Conservation (phyloP, 768 basidiomycete species). For the Pleurotus citrinopileatus region DNA sequence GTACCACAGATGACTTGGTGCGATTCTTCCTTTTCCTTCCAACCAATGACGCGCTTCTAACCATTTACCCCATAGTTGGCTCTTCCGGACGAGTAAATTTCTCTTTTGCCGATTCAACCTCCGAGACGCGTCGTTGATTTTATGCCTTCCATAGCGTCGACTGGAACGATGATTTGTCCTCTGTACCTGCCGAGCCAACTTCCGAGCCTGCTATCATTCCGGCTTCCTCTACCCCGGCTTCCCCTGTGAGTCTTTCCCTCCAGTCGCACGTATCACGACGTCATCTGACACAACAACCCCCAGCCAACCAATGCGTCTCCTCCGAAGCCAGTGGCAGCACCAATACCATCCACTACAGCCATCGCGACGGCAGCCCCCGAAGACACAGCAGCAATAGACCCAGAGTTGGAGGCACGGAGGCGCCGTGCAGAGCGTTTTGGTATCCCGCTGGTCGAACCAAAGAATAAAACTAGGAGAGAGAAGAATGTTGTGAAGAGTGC, state of each 20-base stretch:
- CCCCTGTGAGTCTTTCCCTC: neutral
- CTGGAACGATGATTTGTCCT: constrained; percentile 34
- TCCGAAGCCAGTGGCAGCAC: neutral
- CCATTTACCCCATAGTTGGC: constrained; percentile 17
- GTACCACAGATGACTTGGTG: constrained; percentile 25
- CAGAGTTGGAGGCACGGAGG: constrained; percentile 55
- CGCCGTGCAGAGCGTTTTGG: constrained; percentile 70
- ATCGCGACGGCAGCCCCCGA: constrained; percentile 9
- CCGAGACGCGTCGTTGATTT: neutral
- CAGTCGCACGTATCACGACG: neutral
- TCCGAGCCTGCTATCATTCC: constrained; percentile 14
- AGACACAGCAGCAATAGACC: constrained; percentile 28
- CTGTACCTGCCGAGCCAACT: constrained; percentile 16
- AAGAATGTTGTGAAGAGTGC: constrained; percentile 14
- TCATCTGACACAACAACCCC: neutral
- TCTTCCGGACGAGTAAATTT: constrained; percentile 32
- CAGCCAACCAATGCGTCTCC: neutral
- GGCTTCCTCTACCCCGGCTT: constrained; percentile 7
- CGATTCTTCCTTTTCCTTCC: neutral
- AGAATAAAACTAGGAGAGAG: constrained; percentile 20
- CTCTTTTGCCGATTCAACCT: constrained; percentile 6
- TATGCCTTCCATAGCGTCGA: constrained; percentile 31
- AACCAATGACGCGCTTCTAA: constrained; percentile 3
- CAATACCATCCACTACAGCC: constrained; percentile 7
- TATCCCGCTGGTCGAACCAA: constrained; percentile 51